Conservation (phyloP, 164 flowering plant species). For the Annona squamosa region DNA sequence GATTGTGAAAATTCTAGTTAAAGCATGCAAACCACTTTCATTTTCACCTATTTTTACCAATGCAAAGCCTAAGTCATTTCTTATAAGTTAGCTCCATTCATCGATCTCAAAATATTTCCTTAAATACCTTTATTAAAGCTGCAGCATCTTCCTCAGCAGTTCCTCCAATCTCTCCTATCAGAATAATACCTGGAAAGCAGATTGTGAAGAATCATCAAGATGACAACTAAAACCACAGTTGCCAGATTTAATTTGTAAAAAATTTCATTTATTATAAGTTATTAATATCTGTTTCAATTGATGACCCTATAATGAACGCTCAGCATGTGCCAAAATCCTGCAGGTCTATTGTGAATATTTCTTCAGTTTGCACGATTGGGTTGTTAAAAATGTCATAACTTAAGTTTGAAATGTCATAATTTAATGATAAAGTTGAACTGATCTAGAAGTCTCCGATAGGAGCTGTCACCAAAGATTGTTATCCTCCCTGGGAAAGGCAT, state of each 20-base stretch:
- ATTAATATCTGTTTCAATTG: neutral
- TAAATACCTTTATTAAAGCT: constrained; percentile 70
- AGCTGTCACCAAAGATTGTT: too few species aligned
- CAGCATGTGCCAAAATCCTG: neutral
- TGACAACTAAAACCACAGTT: neutral
- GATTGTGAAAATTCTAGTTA: neutral
- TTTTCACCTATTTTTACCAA: too few species aligned
- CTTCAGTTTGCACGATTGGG: too few species aligned
- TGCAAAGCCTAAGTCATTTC: neutral
- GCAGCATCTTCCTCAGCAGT: constrained; percentile 99
- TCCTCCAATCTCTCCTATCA: constrained; percentile 97
- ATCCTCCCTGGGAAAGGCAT: too few species aligned
- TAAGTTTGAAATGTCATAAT: too few species aligned
- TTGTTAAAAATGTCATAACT: too few species aligned
- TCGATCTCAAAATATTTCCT: neutral
- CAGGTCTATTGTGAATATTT: neutral
- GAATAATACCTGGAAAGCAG: constrained; percentile 63
- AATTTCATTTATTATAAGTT: neutral
- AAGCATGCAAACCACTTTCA: neutral
- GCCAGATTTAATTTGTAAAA: neutral
- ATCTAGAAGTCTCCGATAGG: too few species aligned
- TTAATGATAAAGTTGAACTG: too few species aligned
- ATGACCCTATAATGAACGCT: neutral
- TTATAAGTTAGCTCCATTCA: neutral
- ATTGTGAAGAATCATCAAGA: neutral